phyloP scores from a whole-genome alignment of 176 grass and related monocot species.

The Coix lacrymajobi region DNA sequence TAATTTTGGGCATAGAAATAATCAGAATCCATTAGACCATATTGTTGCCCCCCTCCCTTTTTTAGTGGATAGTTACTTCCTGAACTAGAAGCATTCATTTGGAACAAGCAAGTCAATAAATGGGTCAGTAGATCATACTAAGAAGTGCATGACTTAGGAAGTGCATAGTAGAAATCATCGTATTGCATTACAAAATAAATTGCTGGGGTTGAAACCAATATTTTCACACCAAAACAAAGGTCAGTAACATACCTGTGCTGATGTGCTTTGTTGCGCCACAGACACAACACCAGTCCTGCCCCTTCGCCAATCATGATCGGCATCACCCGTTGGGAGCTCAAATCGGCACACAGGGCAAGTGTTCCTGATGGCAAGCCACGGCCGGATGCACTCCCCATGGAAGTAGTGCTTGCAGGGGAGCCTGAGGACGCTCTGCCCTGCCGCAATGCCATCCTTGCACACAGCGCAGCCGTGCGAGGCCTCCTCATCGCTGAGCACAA shows the following conservation, averaged over 20 bases:
- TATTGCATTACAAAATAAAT: neutral
- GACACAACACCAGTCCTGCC: neutral
- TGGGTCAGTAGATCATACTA: neutral
- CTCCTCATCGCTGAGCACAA: slow-evolving; percentile 20
- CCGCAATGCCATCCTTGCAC: slow-evolving; percentile 51
- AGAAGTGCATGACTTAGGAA: neutral
- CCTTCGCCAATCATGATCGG: slow-evolving; percentile 20
- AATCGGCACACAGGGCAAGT: slow-evolving; percentile 67
- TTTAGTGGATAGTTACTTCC: neutral
- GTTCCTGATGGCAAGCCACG: slow-evolving; percentile 61
- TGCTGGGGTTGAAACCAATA: neutral
- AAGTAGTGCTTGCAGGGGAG: slow-evolving; percentile 72
- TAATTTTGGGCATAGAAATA: neutral
- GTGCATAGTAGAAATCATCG: neutral
- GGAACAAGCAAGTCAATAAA: neutral
- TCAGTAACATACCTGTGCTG: slow-evolving; percentile 32
- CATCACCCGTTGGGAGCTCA: slow-evolving; percentile 48
- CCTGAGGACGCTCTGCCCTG: neutral
- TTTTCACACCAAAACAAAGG: neutral
- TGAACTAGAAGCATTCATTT: neutral
- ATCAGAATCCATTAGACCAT: neutral
- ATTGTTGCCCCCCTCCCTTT: neutral
- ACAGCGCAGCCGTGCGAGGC: slow-evolving; percentile 34
- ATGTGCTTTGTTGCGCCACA: neutral
- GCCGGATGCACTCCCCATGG: slow-evolving; percentile 56